phyloP scores from a whole-genome alignment of 2,329 filamentous ascomycete species.

The Hypoxylon rubiginosum region DNA sequence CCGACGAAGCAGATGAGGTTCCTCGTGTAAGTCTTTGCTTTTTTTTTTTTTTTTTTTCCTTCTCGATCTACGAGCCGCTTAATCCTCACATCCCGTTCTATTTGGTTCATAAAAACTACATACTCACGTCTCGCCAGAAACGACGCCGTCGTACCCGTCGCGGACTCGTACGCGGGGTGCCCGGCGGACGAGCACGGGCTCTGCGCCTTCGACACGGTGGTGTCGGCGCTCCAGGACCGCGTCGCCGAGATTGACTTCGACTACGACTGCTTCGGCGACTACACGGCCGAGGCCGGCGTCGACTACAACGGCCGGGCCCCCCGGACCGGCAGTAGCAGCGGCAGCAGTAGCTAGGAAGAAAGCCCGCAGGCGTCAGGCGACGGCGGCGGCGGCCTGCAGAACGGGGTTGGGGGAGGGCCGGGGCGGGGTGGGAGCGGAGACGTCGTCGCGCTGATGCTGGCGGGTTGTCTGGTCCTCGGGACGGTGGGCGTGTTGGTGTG shows the following conservation, averaged over 20 bases:
- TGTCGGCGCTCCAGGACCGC: constrained; percentile 48
- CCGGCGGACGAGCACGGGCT: constrained; percentile 47
- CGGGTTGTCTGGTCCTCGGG: constrained; percentile 21
- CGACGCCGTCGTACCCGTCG: constrained; percentile 51
- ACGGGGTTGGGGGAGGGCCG: neutral
- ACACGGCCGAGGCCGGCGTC: constrained; percentile 44
- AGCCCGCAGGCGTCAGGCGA: constrained; percentile 28
- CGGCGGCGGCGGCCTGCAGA: constrained; percentile 25
- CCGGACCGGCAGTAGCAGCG: constrained; percentile 13
- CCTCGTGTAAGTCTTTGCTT: constrained; percentile 47
- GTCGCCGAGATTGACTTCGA: constrained; percentile 52
- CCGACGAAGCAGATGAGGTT: constrained; percentile 53
- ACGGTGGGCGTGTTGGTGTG: constrained; percentile 18
- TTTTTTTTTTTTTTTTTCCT: neutral
- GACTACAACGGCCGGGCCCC: constrained; percentile 53
- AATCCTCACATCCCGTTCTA: too few relatives aligned
- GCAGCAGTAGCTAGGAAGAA: constrained; percentile 19
- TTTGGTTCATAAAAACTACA: neutral
- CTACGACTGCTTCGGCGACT: constrained; percentile 51
- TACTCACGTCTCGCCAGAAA: constrained; percentile 43
- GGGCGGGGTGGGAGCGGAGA: constrained; percentile 1
- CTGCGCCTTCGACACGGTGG: constrained; percentile 52
- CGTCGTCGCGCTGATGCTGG: constrained; percentile 8
- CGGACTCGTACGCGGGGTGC: constrained; percentile 49
- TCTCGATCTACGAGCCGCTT: too few relatives aligned